Conservation (phyloP, 164 flowering plant species). For the Dillenia suffruticosa region DNA sequence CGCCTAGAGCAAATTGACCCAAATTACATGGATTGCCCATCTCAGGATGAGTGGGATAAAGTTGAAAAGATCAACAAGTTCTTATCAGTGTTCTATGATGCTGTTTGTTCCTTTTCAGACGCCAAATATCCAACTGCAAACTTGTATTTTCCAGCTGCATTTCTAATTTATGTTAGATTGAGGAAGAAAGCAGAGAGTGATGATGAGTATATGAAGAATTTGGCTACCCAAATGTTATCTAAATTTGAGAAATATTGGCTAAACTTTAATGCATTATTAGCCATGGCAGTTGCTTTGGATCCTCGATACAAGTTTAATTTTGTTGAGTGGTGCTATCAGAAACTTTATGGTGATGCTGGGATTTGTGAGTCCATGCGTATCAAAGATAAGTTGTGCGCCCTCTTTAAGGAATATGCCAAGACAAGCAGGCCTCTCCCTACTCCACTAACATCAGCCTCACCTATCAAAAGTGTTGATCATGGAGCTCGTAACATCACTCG, state of each 20-base stretch:
- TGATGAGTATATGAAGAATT: background rate
- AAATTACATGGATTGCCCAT: constrained; percentile 1
- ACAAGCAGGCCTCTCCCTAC: no score
- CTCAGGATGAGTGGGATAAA: constrained; percentile 2
- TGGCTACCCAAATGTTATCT: background rate
- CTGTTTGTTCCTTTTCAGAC: constrained; percentile 1
- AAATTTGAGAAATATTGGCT: constrained; percentile 3
- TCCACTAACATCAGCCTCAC: no score
- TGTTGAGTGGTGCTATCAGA: constrained; percentile 3
- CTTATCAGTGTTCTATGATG: constrained; percentile 4
- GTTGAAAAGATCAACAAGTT: constrained; percentile 2
- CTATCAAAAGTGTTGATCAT: no score
- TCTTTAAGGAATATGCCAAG: no score
- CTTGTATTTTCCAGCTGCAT: background rate
- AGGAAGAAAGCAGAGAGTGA: background rate
- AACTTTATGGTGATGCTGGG: background rate
- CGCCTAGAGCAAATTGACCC: background rate
- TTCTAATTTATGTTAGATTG: background rate
- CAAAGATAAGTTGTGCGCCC: no score
- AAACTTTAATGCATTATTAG: background rate
- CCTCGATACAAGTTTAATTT: constrained; percentile 6
- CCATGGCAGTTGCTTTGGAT: constrained; percentile 3
- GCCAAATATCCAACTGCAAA: constrained; percentile 4
- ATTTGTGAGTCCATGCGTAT: no score
- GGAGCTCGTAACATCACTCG: no score